Base-by-base conservation (phyloP, 1,284 basidiomycete genomes). In the Ganoderma boninense region DNA sequence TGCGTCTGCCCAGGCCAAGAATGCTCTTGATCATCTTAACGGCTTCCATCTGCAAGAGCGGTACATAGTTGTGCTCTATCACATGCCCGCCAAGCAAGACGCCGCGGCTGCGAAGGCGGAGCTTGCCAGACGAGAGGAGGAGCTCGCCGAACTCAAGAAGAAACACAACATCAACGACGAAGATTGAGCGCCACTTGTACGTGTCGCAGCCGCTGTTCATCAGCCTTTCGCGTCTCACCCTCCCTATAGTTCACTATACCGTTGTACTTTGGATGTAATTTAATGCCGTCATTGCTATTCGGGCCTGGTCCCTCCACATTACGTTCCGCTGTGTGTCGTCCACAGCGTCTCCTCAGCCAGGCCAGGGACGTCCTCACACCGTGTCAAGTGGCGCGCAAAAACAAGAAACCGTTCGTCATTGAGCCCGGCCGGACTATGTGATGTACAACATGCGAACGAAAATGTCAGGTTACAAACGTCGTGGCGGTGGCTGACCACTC, bases 1-100 rank as follows among this genome's bases (percentile, higher is more conserved):
- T 40, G 60, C 40, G 38, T 16, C 20, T 43, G 2, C 38, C 38
- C 38, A 97, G 92, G 96, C 95, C 20, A 98, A 98, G 83, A 97
- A 97, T 78, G 97, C 97, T 0, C 90, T 98, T 68, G 97, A 97
- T 79, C 95, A 98, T 81, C 82, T 99, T 79, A 99, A 99, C 78
- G 98, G 97, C 52, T 99, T 99, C 85, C 97, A 99, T 84, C 83
- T 99, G 72, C 96, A 98, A 85, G 97, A 98, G 82, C 92, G 98
- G 43, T 99, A 99, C 83, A 97, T 99, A 69, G 95, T 97, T 66
- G 97, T 99, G 18, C 85, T 99, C 38, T 99, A 98, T 79, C 97
- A 99, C 80, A 97, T 99, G 91, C 97, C 97, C 49, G 93, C 96
- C 26, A 96, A 97, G 81, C 95, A 97, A 78, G 95, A 98, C 75